These are phyloP conservation scores for Ascochyta pisi DNA, from an alignment of 2,329 filamentous ascomycete species.

Conservation along the genomic window DNA sequence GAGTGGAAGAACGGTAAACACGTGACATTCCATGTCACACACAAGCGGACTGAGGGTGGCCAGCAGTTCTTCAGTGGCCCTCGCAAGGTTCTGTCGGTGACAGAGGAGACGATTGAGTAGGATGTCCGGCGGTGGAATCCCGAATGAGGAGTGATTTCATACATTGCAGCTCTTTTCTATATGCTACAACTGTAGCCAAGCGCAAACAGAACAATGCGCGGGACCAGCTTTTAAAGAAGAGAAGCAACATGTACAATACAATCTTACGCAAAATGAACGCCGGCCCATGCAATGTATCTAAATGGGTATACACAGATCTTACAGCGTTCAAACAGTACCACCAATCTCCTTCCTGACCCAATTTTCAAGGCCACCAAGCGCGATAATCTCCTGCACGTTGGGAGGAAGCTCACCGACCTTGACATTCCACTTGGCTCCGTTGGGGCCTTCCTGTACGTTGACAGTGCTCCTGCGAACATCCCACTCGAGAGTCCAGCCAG, in stretches of 20 bases:
- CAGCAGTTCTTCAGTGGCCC: constrained; percentile 1
- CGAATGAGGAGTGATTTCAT: neutral
- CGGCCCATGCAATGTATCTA: constrained; percentile 23
- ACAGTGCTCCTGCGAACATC: constrained; percentile 77
- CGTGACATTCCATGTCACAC: constrained; percentile 13
- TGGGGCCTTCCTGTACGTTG: constrained; percentile 71
- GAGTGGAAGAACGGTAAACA: constrained; percentile 2
- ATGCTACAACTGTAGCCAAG: neutral
- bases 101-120: constrained; percentile 10
- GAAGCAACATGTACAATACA: constrained; percentile 8
- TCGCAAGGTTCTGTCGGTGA: constrained; percentile 8
- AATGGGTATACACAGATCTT: constrained; percentile 28
- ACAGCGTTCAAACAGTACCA: constrained; percentile 30
- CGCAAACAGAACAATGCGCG: neutral
- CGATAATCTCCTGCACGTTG: constrained; percentile 74
- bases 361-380: constrained; percentile 75
- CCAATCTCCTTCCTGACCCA: constrained; percentile 79
- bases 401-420: constrained; percentile 83
- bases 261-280: constrained; percentile 16
- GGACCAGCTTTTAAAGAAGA: constrained; percentile 2
- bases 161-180: neutral
- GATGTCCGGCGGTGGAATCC: neutral
- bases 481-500: constrained; percentile 85
- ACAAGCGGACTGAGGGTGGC: constrained; percentile 9
- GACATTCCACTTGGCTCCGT: constrained; percentile 74